Base-by-base conservation (phyloP, 495 filamentous ascomycete genomes). In the Neurospora sublineolata region DNA sequence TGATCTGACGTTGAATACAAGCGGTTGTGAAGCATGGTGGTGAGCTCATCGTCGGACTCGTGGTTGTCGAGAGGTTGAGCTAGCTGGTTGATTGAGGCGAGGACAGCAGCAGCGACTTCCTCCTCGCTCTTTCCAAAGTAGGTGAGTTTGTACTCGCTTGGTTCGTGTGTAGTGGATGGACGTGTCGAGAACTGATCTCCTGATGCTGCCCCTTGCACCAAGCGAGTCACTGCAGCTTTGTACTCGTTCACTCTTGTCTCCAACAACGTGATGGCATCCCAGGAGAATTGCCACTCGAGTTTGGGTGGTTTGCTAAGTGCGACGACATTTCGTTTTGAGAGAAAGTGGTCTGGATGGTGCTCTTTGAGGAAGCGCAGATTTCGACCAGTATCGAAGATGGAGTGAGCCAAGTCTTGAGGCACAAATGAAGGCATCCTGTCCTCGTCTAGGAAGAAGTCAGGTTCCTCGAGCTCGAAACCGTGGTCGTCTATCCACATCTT, bases 311-410 rank as follows among this genome's bases (percentile, higher is more conserved):
- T 79, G 23, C 82, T 77, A n/a, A 77, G 76, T 20, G 75, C 76
- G 37, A 87, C 79, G 12, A 82, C 76, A 52, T 85, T 84, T 38
- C 80, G 75, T 68, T 82, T 84, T 27, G 88, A 85, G 67, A 97
- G 82, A 0, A 92, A 91, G 79, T 97, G 93, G 7, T 90, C 84
- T n/a, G 93, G 88, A 75, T 94, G 90, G 75, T 91, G 88, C 14
- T 81, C 82, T 71, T 89, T 87, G 23, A 97, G 81, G 70, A 96
- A 87, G 36, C 91, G 86, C 67, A 97, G 80, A 74, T 90, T 94
- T 73, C 88, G 86, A 2, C 92, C 93, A 20, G 87, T 91, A 76
- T 98, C 93, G 70, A 92, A 94, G 18, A 94, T 87, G 16, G 84
- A 78, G 37, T 86, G 82, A 12, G 89, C 88, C 73, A 90, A 84